Conservation (phyloP, 225 moss, liverwort and hornwort species). For the Climacium dendroides region DNA sequence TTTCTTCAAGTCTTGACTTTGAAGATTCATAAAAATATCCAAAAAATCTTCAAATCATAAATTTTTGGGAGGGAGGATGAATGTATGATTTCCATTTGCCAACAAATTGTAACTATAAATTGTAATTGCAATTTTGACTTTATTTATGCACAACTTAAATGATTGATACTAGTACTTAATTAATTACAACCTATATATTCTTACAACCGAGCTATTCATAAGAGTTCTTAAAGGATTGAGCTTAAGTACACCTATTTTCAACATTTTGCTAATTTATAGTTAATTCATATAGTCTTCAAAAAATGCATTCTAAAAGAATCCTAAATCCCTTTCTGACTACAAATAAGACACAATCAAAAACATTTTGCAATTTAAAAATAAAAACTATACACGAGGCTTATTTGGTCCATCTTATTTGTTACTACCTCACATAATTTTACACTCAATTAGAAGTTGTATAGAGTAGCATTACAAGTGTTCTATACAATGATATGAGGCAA, state of each 20-base stretch:
- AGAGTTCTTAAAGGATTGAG: not conserved
- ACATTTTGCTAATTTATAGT: not conserved
- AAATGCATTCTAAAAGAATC: not conserved
- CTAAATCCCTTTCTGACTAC: not conserved
- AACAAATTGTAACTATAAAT: not conserved
- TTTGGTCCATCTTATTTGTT: fast-evolving
- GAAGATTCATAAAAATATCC: not conserved
- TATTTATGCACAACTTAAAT: not conserved
- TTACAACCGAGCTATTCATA: not conserved
- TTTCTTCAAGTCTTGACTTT: not conserved
- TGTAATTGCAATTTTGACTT: not conserved
- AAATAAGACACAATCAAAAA: not conserved
- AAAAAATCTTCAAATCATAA: not conserved
- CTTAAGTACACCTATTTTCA: not conserved
- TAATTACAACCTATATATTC: not conserved
- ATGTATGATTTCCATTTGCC: not conserved
- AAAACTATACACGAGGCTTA: not conserved
- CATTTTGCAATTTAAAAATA: not conserved
- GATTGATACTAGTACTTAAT: not conserved
- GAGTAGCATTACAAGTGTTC: not conserved
- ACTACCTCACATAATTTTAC: not conserved
- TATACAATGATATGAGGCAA: fast-evolving
- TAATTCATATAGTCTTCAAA: not conserved
- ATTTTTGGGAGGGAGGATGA: not conserved
- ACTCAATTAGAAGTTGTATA: not conserved